These are phyloP conservation scores for Diutina scorzettiae DNA, from an alignment of 1,139 yeast species.

Conservation along the genomic window DNA sequence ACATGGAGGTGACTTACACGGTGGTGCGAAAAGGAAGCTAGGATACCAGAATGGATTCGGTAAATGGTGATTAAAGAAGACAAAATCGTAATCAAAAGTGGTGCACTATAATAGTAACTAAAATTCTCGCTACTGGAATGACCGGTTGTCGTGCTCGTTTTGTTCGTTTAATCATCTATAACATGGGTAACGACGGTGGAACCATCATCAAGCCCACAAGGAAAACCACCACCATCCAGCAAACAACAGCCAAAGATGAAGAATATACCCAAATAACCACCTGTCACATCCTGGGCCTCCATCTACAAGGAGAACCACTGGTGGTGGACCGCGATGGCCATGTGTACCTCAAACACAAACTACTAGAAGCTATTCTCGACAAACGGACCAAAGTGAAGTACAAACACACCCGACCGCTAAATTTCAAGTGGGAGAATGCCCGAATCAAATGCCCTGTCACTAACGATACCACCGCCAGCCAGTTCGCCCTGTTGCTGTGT, in stretches of 20 bases:
- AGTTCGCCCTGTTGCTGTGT: background rate
- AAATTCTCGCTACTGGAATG: background rate
- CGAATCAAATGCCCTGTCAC: background rate
- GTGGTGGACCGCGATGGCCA: background rate
- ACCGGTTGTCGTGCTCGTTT: too few species aligned
- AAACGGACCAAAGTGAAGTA: constrained; percentile 1
- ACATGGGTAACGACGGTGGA: constrained; percentile 5
- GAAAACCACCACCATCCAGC: background rate
- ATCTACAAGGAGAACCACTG: background rate
- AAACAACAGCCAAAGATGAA: background rate
- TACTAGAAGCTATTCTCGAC: background rate
- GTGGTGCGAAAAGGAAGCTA: too few species aligned
- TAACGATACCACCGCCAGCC: background rate
- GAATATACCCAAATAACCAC: background rate
- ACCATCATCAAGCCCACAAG: background rate
- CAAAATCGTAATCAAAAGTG: too few species aligned
- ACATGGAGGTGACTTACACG: too few species aligned
- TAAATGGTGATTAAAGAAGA: too few species aligned
- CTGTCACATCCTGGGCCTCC: background rate
- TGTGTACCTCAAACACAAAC: background rate
- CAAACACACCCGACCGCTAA: background rate
- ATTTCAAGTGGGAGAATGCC: background rate
- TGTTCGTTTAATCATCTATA: too few species aligned
- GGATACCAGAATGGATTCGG: too few species aligned
- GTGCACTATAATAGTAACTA: background rate